phyloP scores from a whole-genome alignment of 2,329 filamentous ascomycete genomes.

The Fusarium brachygibbosum region DNA sequence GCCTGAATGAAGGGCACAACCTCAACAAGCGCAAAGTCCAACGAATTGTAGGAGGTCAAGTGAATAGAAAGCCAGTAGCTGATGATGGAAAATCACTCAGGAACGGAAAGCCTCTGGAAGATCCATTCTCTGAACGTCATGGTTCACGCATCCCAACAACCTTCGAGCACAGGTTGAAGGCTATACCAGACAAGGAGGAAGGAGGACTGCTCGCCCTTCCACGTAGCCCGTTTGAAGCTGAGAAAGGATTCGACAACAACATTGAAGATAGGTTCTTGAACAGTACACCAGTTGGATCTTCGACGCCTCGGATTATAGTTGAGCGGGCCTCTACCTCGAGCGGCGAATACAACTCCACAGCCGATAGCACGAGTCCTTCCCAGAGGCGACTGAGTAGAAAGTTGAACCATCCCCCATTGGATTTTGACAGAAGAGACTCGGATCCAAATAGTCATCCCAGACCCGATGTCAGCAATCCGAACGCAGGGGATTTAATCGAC shows the following conservation, averaged over 20 bases:
- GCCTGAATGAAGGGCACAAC: slow-evolving; percentile 54
- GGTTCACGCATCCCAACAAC: slow-evolving; percentile 39
- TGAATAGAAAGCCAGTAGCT: slow-evolving; percentile 50
- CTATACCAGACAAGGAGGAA: slow-evolving; percentile 7
- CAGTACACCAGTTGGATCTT: slow-evolving; percentile 54
- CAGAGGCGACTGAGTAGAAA: slow-evolving; percentile 12
- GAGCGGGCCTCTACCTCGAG: slow-evolving; percentile 36
- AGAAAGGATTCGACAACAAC: slow-evolving; percentile 56
- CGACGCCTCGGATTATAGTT: slow-evolving; percentile 54
- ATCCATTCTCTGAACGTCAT: slow-evolving; percentile 49
- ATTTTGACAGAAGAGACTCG: slow-evolving; percentile 1
- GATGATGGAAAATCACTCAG: slow-evolving; percentile 49
- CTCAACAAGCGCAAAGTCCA: slow-evolving; percentile 55
- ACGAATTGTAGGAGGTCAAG: slow-evolving; percentile 50
- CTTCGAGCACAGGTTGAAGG: slow-evolving; percentile 45
- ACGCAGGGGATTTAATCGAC: slow-evolving; percentile 14
- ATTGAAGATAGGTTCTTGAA: slow-evolving; percentile 57
- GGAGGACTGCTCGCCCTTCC: slow-evolving; percentile 12
- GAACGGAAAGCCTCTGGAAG: slow-evolving; percentile 47
- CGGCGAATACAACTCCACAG: slow-evolving; percentile 29
- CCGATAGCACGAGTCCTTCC: slow-evolving; percentile 8
- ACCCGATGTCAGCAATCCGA: neutral
- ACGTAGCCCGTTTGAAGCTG: slow-evolving; percentile 53
- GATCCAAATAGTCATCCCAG: neutral
- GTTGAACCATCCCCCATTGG: slow-evolving; percentile 2